These are phyloP conservation scores for Candida methanosorbosa DNA, from an alignment of 805 yeast genomes.

Conservation along the genomic window DNA sequence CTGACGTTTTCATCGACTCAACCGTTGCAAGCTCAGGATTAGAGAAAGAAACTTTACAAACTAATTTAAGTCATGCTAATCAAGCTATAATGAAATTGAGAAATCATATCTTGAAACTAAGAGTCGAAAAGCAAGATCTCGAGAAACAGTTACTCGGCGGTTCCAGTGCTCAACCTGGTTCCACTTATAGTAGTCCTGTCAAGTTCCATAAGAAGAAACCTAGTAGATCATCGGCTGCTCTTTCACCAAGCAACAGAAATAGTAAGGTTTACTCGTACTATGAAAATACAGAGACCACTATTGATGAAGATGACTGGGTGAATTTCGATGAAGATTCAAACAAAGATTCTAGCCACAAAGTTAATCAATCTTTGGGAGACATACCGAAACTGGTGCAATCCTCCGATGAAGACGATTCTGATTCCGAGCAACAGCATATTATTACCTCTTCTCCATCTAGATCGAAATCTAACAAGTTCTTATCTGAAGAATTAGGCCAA, in stretches of 20 bases:
- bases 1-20: constrained; percentile 23
- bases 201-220: constrained; percentile 2
- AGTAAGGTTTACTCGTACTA: constrained; percentile 7
- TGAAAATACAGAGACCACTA: no score
- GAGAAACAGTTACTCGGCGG: constrained; percentile 15
- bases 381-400: no score
- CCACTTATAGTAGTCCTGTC: background rate
- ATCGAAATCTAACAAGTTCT: constrained; percentile 1
- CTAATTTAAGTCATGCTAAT: constrained; percentile 59
- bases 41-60: constrained; percentile 57
- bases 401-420: no score
- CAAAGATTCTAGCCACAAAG: no score
- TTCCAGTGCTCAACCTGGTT: background rate
- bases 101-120: constrained; percentile 34
- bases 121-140: constrained; percentile 23
- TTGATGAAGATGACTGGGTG: no score
- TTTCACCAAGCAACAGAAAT: constrained; percentile 10
- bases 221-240: no score
- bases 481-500: constrained; percentile 14
- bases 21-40: constrained; percentile 34
- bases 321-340: no score
- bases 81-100: constrained; percentile 54
- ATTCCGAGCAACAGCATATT: no score
- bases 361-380: no score
- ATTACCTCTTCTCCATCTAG: no score